These are phyloP conservation scores for Cryphonectria naterciae DNA, from an alignment of 2,329 filamentous ascomycete genomes.

Conservation along the genomic window DNA sequence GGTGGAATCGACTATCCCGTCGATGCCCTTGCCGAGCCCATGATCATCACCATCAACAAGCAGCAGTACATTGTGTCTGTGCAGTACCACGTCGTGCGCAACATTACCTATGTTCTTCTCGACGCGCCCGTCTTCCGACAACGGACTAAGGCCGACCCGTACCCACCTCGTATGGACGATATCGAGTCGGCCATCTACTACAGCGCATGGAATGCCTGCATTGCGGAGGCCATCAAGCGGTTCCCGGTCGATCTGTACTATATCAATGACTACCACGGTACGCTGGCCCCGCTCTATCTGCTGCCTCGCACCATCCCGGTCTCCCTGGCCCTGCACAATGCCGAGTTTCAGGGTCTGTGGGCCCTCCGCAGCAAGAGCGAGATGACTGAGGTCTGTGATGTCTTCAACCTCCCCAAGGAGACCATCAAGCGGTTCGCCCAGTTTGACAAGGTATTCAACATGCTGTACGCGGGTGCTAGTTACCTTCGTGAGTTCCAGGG, in stretches of 20 bases:
- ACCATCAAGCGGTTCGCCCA: constrained; percentile 64
- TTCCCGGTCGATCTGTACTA: constrained; percentile 49
- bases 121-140: constrained; percentile 69
- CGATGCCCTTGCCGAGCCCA: constrained; percentile 62
- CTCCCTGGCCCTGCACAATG: constrained; percentile 68
- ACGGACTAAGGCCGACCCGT: constrained; percentile 63
- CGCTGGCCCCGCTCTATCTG: constrained; percentile 63
- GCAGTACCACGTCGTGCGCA: constrained; percentile 65
- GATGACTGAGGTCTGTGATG: constrained; percentile 62
- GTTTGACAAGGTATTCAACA: constrained; percentile 68
- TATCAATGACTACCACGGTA: constrained; percentile 44
- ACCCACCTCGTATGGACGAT: constrained; percentile 68
- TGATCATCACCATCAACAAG: constrained; percentile 65
- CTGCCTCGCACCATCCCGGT: constrained; percentile 64
- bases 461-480: constrained; percentile 62
- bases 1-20: constrained; percentile 66
- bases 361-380: constrained; percentile 62
- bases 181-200: constrained; percentile 70
- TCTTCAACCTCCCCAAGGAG: constrained; percentile 64
- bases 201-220: constrained; percentile 71
- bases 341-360: constrained; percentile 71
- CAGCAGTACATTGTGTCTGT: constrained; percentile 64
- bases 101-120: constrained; percentile 70
- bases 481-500: constrained; percentile 67
- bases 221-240: constrained; percentile 61